Evolutionary conservation across 2,329 filamentous ascomycete genomes (phyloP).

Genomic region (Penicillium sp.): DNA sequence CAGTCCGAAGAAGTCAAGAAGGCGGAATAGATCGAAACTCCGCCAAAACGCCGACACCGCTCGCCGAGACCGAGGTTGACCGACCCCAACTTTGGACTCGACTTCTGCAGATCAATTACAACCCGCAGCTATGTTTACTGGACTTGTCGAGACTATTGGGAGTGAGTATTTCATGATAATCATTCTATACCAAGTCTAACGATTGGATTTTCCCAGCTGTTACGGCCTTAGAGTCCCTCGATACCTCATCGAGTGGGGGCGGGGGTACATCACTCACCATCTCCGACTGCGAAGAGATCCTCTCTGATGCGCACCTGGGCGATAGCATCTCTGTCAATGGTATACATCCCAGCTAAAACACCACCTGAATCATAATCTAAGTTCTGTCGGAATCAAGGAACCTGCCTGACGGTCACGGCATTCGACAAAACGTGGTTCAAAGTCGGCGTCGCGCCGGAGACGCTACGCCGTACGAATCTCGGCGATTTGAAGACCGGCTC

Average conservation of each 20-base stretch:
- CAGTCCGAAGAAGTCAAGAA: conserved; percentile 6
- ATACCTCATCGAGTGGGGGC: conserved; percentile 63
- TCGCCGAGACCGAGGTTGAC: conserved; percentile 27
- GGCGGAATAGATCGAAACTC: conserved; percentile 20
- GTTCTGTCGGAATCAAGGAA: conserved; percentile 42
- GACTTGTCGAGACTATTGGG: conserved; percentile 86
- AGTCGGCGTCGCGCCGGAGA: conserved; percentile 92
- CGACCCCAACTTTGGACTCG: conserved; percentile 13
- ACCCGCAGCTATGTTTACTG: conserved; percentile 74
- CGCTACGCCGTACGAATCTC: conserved; percentile 91
- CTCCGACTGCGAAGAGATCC: conserved; percentile 66
- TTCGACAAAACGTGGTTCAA: conserved; percentile 66
- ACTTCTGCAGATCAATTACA: conserved; percentile 15
- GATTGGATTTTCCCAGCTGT: conserved; percentile 57
- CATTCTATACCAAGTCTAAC: conserved; percentile 18
- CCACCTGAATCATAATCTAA: neutral
- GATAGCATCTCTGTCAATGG: conserved; percentile 96
- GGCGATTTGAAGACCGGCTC: conserved; percentile 62
- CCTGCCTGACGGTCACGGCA: conserved; percentile 86
- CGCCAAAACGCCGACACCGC: conserved; percentile 26
- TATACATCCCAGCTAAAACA: conserved; percentile 15
- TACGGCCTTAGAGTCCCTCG: conserved; percentile 71
- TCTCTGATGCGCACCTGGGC: conserved; percentile 76
- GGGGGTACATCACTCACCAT: conserved; percentile 90
- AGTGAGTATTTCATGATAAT: conserved; percentile 53